Conservation (phyloP, 176 grass and related monocot genomes). For the Sorghum bicolor region Sorghum_bicolor_NCBIv3 NC_012871.2:60581001-60581500, state of each 20-base stretch:
- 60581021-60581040: too few relatives aligned
- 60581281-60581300: constrained; percentile 18
- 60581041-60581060: too few relatives aligned
- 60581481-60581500: constrained; percentile 30
- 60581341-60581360: neutral
- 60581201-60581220: neutral
- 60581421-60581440: constrained; percentile 7
- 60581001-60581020: too few relatives aligned
- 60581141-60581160: neutral
- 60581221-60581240: neutral
- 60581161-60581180: neutral
- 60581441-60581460: constrained; percentile 15
- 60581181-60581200: neutral
- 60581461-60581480: constrained; percentile 26
- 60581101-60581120: neutral
- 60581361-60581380: constrained; percentile 23
- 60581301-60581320: constrained; percentile 24
- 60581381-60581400: neutral
- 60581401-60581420: constrained; percentile 13
- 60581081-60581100: neutral
- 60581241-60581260: constrained; percentile 1
- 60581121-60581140: neutral
- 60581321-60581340: neutral
- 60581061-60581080: too few relatives aligned
- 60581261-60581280: constrained; percentile 1